Conservation (phyloP, 2,329 filamentous ascomycete species). For the Alternaria novae-zelandiae region DNA sequence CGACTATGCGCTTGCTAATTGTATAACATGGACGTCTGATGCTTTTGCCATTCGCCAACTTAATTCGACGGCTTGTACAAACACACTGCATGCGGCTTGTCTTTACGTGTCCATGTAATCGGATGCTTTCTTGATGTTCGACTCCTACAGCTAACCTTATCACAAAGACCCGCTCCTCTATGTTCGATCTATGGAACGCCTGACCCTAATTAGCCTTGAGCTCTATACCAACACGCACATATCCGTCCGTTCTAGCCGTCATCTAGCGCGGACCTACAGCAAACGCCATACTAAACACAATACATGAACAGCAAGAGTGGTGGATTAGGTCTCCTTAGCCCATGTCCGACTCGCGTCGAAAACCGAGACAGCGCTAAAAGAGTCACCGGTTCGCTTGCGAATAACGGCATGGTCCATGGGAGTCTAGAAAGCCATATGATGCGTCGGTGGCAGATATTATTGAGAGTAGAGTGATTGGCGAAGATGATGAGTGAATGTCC, state of each 20-base stretch:
- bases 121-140: neutral
- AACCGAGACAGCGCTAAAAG: neutral
- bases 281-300: neutral
- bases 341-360: neutral
- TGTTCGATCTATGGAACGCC: neutral
- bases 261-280: neutral
- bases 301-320: neutral
- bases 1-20: neutral
- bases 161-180: neutral
- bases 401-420: neutral
- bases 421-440: neutral
- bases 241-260: neutral
- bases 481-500: neutral
- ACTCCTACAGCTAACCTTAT: neutral
- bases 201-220: neutral
- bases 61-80: neutral
- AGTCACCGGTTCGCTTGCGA: neutral
- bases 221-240: neutral
- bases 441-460: neutral
- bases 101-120: neutral
- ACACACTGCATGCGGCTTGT: neutral
- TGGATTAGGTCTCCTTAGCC: neutral
- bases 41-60: neutral
- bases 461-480: neutral
- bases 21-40: constrained; percentile 6